These are phyloP conservation scores for Candida tetrigidarum DNA, from an alignment of 1,139 yeast species.

Conservation along the genomic window DNA sequence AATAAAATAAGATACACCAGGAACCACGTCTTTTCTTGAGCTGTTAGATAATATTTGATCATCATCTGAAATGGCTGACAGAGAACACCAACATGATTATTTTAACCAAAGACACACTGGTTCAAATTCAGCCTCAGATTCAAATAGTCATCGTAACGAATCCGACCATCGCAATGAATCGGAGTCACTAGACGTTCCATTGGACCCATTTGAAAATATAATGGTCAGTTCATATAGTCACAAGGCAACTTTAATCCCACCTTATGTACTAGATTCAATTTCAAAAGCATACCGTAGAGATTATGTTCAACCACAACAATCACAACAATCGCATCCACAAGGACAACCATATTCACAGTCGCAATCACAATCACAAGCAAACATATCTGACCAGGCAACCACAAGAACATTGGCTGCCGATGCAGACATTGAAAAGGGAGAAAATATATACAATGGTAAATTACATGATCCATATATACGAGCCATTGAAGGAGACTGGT, in stretches of 20 bases:
- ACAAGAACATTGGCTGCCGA: constrained; percentile 2
- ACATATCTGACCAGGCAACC: constrained; percentile 4
- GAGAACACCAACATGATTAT: not conserved
- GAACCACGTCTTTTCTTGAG: too few species aligned
- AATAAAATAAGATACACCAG: too few species aligned
- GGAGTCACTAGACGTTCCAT: constrained; percentile 12
- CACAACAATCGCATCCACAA: too few species aligned
- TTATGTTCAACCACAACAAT: constrained; percentile 21
- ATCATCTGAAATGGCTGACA: not conserved
- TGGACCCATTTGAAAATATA: constrained; percentile 32
- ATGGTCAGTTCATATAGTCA: constrained; percentile 39
- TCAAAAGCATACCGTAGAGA: constrained; percentile 49
- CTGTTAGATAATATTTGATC: too few species aligned
- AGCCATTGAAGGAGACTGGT: constrained; percentile 45
- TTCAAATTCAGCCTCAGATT: not conserved
- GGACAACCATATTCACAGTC: constrained; percentile 7
- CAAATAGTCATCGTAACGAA: not conserved
- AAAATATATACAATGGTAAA: constrained; percentile 5
- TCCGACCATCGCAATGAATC: constrained; percentile 5
- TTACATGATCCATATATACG: constrained; percentile 40
- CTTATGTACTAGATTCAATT: constrained; percentile 60
- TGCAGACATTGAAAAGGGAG: constrained; percentile 23
- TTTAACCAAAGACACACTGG: not conserved
- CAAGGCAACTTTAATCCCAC: constrained; percentile 51
- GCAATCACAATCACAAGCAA: constrained; percentile 13